Evolutionary conservation across 768 basidiomycete genomes (phyloP).

Genomic region (Pisolithus albus): DNA sequence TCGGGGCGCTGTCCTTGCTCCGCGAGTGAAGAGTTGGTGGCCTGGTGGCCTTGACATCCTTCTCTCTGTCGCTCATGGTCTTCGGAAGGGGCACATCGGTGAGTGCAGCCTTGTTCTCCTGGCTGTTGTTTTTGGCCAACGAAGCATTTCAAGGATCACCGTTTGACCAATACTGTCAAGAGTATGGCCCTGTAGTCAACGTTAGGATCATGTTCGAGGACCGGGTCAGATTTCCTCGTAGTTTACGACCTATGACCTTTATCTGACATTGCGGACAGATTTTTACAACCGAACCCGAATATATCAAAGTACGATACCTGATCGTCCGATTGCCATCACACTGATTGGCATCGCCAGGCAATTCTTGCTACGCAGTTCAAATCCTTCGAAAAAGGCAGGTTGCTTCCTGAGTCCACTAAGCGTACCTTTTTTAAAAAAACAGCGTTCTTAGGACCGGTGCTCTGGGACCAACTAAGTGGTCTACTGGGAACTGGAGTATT

Average conservation of each 20-base stretch:
- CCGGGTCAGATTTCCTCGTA: constrained; percentile 22
- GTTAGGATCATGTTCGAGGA: constrained; percentile 32
- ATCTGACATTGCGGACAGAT: constrained; percentile 23
- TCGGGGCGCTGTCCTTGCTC: constrained; percentile 36
- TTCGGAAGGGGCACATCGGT: constrained; percentile 25
- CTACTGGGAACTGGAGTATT: constrained; percentile 39
- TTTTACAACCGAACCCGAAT: constrained; percentile 42
- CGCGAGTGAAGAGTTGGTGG: constrained; percentile 27
- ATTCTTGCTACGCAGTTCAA: constrained; percentile 42
- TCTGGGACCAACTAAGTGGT: constrained; percentile 14
- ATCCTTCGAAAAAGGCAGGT: constrained; percentile 34
- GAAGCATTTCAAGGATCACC: constrained; percentile 20
- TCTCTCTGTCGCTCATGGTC: constrained; percentile 13
- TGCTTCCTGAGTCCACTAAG: constrained; percentile 3
- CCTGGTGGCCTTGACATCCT: constrained; percentile 33
- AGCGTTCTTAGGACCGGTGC: constrained; percentile 9
- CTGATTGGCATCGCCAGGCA: constrained; percentile 20
- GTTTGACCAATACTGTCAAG: constrained; percentile 15
- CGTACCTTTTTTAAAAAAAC: constrained; percentile 18
- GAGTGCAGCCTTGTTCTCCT: not conserved
- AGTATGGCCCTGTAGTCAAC: constrained; percentile 28
- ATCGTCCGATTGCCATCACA: not conserved
- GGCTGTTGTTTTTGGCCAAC: not conserved
- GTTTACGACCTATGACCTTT: not conserved
- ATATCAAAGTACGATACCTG: constrained; percentile 32